A percentile compares a stretch with the other conserved stretches of the same genome.
phyloP scores from a whole-genome alignment of 106 monocot species.

The Phalaenopsis equestris region DNA sequence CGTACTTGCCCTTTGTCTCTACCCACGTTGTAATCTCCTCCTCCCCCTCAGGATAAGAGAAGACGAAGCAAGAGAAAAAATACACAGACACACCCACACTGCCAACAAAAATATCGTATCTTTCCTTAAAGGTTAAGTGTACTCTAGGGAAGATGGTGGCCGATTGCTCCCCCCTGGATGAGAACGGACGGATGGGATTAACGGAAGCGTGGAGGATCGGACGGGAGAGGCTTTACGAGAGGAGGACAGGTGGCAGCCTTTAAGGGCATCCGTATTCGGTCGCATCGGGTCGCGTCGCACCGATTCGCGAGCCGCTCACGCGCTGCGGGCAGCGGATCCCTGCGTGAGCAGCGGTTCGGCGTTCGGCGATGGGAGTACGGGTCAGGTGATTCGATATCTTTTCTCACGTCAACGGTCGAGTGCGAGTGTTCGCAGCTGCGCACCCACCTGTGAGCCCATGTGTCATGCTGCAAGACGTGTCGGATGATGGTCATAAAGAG shows the following conservation, averaged over 20 bases:
- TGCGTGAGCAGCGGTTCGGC: not conserved
- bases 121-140: not conserved
- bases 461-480: not conserved
- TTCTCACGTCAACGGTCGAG: not conserved
- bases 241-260: not conserved
- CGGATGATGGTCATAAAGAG: not conserved
- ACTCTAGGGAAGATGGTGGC: not conserved
- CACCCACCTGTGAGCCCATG: not conserved
- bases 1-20: not conserved
- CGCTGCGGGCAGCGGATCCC: not conserved
- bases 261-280: not conserved
- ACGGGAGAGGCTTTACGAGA: not conserved
- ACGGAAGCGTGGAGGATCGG: not conserved
- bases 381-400: not conserved
- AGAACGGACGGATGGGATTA: not conserved
- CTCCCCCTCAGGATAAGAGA: not conserved
- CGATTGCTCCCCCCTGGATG: not conserved
- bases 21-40: not conserved
- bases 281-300: constrained; percentile 1
- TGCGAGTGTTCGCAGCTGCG: not conserved
- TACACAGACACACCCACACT: not conserved
- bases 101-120: not conserved
- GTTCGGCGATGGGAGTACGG: constrained; percentile 2
- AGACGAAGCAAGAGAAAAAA: not conserved
- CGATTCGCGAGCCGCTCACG: not conserved